Base-by-base conservation (phyloP, 148 eudicot species). In the Linanthus parryae region DNA sequence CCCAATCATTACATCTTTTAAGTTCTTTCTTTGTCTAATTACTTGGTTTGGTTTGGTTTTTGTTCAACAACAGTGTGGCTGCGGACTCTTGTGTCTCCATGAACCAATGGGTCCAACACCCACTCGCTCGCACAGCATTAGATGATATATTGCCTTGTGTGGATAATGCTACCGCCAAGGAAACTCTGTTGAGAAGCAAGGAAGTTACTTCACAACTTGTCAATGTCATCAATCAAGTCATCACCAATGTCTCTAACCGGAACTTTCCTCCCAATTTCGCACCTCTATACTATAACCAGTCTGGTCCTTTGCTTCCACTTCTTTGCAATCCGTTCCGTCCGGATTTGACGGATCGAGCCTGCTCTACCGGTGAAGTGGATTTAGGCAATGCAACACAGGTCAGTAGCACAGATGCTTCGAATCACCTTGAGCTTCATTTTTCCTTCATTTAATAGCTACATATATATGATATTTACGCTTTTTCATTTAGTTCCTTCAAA, bases 51-150 rank as follows among this genome's bases (percentile, higher is more conserved):
- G n/a, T n/a, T n/a, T n/a, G n/a, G n/a, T n/a, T n/a, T n/a, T n/a
- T n/a, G n/a, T n/a, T n/a, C n/a, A n/a, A n/a, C n/a, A n/a, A n/a
- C 53, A 90, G 97, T 72, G 82, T 75, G 52, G 74, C 73, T 34
- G 90, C 84, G 59, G 98, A 91, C 56, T 83, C 96, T 8, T 87
- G 98, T 64, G 74, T 77, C 19, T 81, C 90, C 27, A 87, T 91
- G 95, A 70, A 87, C 36, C 69, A 87, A 18, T 91, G 98, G 98
- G 96, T 87, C 37, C 68, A 61, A 50, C 61, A 81, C 62, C 95
- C 95, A 8, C 69, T 66, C 9, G 82, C 80, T 30, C 84, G 87
- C 45, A 81, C 95, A 0, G 88, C 98, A 28, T 54, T 87, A 29
- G 94, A 83, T 44, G 88, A 81, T 43, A 84, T 86, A 8, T 74